phyloP scores from a whole-genome alignment of 2,329 filamentous ascomycete species.

The Fusarium graminum region DNA sequence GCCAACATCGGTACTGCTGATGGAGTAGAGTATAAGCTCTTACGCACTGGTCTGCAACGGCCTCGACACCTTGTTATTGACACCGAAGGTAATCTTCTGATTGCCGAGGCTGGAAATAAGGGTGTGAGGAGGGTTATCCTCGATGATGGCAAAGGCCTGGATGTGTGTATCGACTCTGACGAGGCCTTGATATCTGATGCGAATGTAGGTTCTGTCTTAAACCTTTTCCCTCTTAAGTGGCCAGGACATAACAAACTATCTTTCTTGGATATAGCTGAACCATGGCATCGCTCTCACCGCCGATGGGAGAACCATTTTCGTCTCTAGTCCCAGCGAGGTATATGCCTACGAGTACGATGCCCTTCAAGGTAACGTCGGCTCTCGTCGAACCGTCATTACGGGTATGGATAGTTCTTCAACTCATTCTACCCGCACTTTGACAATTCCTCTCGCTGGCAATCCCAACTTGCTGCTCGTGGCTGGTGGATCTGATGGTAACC shows the following conservation, averaged over 20 bases:
- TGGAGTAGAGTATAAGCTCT: constrained; percentile 9
- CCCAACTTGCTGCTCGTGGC: constrained; percentile 18
- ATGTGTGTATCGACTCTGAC: constrained; percentile 22
- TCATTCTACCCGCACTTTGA: constrained; percentile 17
- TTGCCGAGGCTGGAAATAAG: constrained; percentile 4
- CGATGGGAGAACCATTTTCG: constrained; percentile 20
- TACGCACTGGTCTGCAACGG: constrained; percentile 1
- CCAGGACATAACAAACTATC: neutral
- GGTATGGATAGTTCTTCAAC: constrained; percentile 18
- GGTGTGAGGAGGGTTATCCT: constrained; percentile 19
- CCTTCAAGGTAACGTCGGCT: constrained; percentile 1
- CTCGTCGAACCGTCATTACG: constrained; percentile 4
- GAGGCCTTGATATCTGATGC: constrained; percentile 6
- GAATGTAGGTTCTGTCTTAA: neutral
- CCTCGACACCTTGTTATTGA: constrained; percentile 19
- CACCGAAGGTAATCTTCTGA: constrained; percentile 11
- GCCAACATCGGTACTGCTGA: constrained; percentile 11
- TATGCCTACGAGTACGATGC: constrained; percentile 25
- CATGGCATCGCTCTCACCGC: constrained; percentile 14
- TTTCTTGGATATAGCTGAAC: constrained; percentile 19
- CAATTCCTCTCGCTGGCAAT: constrained; percentile 9
- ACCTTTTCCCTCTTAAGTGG: fast-evolving
- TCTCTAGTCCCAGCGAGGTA: constrained; percentile 23
- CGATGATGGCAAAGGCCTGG: constrained; percentile 11
- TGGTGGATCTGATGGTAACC: constrained; percentile 16